Evolutionary conservation across 1,139 yeast genomes (phyloP).

Genomic region (Yamadazyma siamensis): DNA sequence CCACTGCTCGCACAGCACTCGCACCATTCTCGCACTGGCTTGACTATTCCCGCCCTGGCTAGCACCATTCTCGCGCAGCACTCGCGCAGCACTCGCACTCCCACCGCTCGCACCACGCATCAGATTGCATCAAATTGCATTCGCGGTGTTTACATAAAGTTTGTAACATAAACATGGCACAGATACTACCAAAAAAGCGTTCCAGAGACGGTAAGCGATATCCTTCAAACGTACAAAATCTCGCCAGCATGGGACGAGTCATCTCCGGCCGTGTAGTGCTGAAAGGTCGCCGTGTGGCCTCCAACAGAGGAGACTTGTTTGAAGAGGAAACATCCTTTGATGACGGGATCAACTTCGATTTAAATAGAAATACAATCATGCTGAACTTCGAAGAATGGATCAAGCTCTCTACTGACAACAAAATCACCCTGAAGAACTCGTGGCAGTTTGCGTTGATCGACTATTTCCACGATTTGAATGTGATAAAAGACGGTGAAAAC

Average conservation of each 20-base stretch:
- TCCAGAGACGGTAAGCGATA: constrained; percentile 14
- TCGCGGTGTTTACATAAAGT: no score
- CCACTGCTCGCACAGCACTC: no score
- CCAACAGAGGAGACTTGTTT: constrained; percentile 21
- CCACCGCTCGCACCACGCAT: no score
- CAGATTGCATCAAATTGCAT: no score
- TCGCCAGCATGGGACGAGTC: constrained; percentile 25
- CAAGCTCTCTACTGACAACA: constrained; percentile 84
- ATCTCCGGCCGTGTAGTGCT: constrained; percentile 21
- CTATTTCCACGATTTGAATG: constrained; percentile 56
- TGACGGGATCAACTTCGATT: constrained; percentile 43
- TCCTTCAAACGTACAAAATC: constrained; percentile 14
- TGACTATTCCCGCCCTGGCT: no score
- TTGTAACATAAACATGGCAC: constrained; percentile 3
- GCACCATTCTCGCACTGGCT: no score
- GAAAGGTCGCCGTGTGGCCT: constrained; percentile 17
- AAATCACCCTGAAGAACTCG: constrained; percentile 60
- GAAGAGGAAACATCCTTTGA: constrained; percentile 23
- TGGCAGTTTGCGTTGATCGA: constrained; percentile 85
- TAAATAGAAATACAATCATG: constrained; percentile 43
- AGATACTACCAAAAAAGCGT: constrained; percentile 23
- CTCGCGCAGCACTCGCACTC: no score
- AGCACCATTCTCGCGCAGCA: no score
- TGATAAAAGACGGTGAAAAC: constrained; percentile 43
- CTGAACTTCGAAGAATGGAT: constrained; percentile 87